phyloP scores from a whole-genome alignment of 2,329 filamentous ascomycete genomes.

The Ascochyta rabiei region DNA sequence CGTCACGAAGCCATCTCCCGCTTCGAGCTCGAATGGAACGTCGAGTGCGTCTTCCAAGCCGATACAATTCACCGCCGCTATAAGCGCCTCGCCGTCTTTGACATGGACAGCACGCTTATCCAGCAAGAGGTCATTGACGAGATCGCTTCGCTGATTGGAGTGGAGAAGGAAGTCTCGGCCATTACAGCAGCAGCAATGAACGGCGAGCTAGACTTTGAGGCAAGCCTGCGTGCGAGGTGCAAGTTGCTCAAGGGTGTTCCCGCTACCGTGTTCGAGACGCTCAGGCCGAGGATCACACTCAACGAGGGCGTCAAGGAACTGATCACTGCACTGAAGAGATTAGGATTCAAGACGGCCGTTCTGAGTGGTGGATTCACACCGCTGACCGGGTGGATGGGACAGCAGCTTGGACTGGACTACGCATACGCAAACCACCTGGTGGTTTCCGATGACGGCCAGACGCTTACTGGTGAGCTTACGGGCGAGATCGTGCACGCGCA shows the following conservation, averaged over 20 bases:
- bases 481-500: constrained; percentile 77
- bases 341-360: constrained; percentile 88
- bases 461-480: constrained; percentile 73
- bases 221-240: constrained; percentile 80
- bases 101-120: constrained; percentile 98
- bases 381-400: constrained; percentile 83
- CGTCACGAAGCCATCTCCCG: constrained; percentile 78
- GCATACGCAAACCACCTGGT: constrained; percentile 86
- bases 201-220: constrained; percentile 90
- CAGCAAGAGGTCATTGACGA: constrained; percentile 98
- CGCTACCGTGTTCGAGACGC: constrained; percentile 75
- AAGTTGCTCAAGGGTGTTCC: constrained; percentile 81
- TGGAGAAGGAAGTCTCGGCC: constrained; percentile 80
- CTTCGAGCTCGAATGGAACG: constrained; percentile 90
- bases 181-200: constrained; percentile 96
- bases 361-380: constrained; percentile 92
- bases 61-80: constrained; percentile 77
- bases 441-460: constrained; percentile 59
- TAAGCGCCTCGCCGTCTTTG: constrained; percentile 89
- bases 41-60: constrained; percentile 78
- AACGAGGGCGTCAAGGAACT: constrained; percentile 81
- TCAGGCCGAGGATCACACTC: constrained; percentile 77
- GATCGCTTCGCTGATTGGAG: constrained; percentile 81
- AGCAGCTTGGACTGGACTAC: constrained; percentile 81
- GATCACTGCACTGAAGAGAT: constrained; percentile 72